Evolutionary conservation across 2,329 filamentous ascomycete genomes (phyloP), one percentile per base, ranked within the genome.

Genomic region (Ophiostoma sp.): DNA sequence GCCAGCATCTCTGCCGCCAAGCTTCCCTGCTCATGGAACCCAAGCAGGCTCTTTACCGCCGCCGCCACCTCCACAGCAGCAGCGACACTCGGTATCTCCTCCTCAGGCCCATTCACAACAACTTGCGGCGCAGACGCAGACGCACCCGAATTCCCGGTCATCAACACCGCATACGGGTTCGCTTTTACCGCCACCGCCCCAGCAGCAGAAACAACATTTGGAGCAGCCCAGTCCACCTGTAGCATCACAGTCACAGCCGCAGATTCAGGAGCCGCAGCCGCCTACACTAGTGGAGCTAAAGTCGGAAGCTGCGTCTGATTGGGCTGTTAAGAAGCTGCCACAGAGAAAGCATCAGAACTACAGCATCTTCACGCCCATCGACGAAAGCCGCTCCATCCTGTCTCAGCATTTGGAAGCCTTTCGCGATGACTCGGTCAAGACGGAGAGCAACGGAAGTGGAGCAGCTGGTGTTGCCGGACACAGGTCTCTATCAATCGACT

Each of bases 301-400:
- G 64, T 38, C 64, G 9, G 69, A 71, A 2, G 5, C 68, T 0
- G 40, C 16, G 0, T 49, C 66, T 3, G 70, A 72, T n/a, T 71
- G 68, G 83, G 83, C 60, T 9, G 60, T 87, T 71, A 86, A 85
- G 77, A 87, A 85, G 73, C 80, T 91, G 71, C 88, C 89, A 2
- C 90, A 89, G 74, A 88, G 91, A 45, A 93, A 93, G 76, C 89
- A 89, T 45, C 93, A 93, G 76, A 89, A 89, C 36, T 89, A 93
- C 76, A 97, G 93, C 77, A 98, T 99, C 70, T 98, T 98, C 76
- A 99, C 95, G 0, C 95, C 95, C 0, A 96, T 99, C 71, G 95
- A 98, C 74, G 93, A 97, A 76, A 93, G 90, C 74, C 86, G 91
- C 65, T 97, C 93, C 1, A 89, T 97, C 69, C 80, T 97, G 60